Evolutionary conservation across 2,329 filamentous ascomycete genomes (phyloP), one percentile per base, ranked within the genome.

Genomic region (Leptographium galeiforme): DNA sequence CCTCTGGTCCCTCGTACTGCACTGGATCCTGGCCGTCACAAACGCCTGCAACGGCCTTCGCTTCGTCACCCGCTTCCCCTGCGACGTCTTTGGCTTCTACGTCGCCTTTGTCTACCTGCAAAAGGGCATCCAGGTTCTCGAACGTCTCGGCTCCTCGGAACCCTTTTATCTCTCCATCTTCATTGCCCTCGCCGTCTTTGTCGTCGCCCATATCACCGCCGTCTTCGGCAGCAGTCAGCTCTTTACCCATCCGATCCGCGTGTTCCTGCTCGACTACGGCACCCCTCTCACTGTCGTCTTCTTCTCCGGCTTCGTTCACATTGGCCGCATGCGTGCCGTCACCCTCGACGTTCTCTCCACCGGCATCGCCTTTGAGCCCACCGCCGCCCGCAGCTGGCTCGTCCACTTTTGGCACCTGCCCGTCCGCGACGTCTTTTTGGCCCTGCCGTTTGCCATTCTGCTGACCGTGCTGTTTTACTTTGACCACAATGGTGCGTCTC

Each of bases 81-180:
- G 89, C 69, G 89, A 95, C 66, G 93, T 91, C 62, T 95, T 95
- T 60, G 89, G 89, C 50, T 94, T 95, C 70, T 95, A 95, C 64
- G 89, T 95, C 48, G 89, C 89, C 54, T 89, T 87, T 64, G 91
- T 95, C 67, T 95, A 95, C 64, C 75, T 95, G 19, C 88, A 95
- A 63, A 95, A 95, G 68, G 89, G 89, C 16, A 84, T 95, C 57
- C 87, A 95, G 67, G 87, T 94, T 14, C 76, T 95, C 19, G 84
- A 82, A 45, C 77, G 84, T 13, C 85, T 94, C 62, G 89, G 86
- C 67, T 63, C 73, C 66, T 67, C 72, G 59, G 75, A 73, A 49
- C 78, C 85, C 64, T 72, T 93, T 71, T 95, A 94, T 63, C 77
- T 95, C 32, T 89, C 86, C 48, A 79, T 94, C 61, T 77, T 83